Conservation (phyloP, 148 eudicot genomes). For the Diospyros kaki region DNA sequence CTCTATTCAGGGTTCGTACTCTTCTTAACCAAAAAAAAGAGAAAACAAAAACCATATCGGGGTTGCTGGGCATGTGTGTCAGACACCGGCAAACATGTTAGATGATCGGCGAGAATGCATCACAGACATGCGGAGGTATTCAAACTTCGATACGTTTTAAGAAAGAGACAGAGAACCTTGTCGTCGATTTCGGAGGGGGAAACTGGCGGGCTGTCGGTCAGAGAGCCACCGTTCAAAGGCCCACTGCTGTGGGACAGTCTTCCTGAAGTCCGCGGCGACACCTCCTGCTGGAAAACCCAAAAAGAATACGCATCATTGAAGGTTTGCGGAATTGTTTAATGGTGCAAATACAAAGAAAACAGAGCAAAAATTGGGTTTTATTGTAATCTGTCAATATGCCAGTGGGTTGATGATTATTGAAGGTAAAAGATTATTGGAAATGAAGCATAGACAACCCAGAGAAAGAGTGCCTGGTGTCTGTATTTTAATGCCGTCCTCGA, state of each 20-base stretch:
- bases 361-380: no score
- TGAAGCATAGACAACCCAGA: constrained; percentile 12
- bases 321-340: not conserved
- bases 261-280: constrained; percentile 93
- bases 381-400: no score
- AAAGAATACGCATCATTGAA: not conserved
- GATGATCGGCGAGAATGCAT: constrained; percentile 2
- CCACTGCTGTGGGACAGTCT: constrained; percentile 94
- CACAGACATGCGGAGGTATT: no score
- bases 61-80: not conserved
- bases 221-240: constrained; percentile 78
- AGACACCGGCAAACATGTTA: constrained; percentile 14
- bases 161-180: constrained; percentile 41
- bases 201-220: constrained; percentile 89
- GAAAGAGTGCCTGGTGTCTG: constrained; percentile 4
- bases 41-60: not conserved
- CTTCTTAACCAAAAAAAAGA: not conserved
- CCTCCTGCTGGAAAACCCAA: constrained; percentile 59
- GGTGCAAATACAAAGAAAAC: not conserved
- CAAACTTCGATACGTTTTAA: no score
- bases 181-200: constrained; percentile 94
- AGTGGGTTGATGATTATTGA: not conserved
- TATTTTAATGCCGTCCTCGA: constrained; percentile 3
- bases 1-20: constrained; percentile 13
- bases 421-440: not conserved